Percentiles rank a stretch among this genome's conserved stretches.
Evolutionary conservation across 2,329 filamentous ascomycete species (phyloP).

Genomic region (Monosporascus sp.): DNA sequence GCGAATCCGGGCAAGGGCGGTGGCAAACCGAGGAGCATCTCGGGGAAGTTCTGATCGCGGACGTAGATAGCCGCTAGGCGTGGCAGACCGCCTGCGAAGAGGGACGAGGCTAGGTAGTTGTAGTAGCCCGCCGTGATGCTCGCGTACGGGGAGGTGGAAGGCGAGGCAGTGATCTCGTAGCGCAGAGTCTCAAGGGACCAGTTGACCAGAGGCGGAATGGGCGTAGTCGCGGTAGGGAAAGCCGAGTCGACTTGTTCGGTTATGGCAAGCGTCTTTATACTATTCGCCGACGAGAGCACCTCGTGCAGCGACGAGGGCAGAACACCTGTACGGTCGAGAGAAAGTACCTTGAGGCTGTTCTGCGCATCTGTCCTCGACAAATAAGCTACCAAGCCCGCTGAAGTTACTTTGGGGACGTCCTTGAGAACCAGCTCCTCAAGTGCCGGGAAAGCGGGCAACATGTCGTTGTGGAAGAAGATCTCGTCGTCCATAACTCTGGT

Average conservation of each 20-base stretch:
- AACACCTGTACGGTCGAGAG: constrained; percentile 67
- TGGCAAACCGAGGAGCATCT: constrained; percentile 65
- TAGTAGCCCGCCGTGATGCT: constrained; percentile 64
- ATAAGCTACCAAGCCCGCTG: constrained; percentile 63
- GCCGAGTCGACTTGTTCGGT: constrained; percentile 44
- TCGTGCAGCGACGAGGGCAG: constrained; percentile 55
- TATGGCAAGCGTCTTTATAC: constrained; percentile 52
- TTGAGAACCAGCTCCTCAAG: constrained; percentile 69
- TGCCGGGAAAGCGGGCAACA: constrained; percentile 67
- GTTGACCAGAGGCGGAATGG: constrained; percentile 61
- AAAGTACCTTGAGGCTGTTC: constrained; percentile 59
- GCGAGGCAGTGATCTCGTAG: constrained; percentile 70
- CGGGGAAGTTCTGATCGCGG: constrained; percentile 76
- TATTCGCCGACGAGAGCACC: constrained; percentile 52
- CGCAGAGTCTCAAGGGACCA: constrained; percentile 66
- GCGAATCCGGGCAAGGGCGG: constrained; percentile 50
- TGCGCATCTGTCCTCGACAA: constrained; percentile 57
- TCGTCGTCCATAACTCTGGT: constrained; percentile 69
- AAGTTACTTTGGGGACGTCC: constrained; percentile 66
- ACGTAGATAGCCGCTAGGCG: constrained; percentile 75
- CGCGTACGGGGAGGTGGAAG: constrained; percentile 51
- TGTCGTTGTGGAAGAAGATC: constrained; percentile 61
- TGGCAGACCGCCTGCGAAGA: constrained; percentile 71
- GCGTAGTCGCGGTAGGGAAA: constrained; percentile 41
- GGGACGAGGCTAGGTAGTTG: constrained; percentile 75